Conservation (phyloP, 2,329 filamentous ascomycete genomes). For the Graphilbum ipis-grandicollis region DNA sequence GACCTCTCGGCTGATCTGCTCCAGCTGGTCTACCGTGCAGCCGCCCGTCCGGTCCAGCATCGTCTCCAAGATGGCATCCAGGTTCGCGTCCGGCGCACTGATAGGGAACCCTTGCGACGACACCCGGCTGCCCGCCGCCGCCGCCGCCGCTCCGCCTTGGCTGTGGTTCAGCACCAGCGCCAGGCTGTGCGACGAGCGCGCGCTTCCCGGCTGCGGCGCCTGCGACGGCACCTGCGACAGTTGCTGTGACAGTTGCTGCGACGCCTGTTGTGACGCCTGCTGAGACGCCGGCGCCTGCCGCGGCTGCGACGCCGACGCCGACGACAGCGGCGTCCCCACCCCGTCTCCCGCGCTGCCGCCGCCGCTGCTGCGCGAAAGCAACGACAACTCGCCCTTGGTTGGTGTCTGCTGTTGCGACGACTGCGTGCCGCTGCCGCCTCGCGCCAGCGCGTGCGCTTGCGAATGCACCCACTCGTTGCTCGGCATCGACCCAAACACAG, state of each 20-base stretch:
- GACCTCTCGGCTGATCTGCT: constrained; percentile 77
- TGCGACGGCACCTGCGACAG: constrained; percentile 14
- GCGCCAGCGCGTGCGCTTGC: constrained; percentile 32
- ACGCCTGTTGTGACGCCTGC: too few relatives aligned
- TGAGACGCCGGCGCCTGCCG: too few relatives aligned
- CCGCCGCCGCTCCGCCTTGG: constrained; percentile 12
- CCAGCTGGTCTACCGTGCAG: constrained; percentile 80
- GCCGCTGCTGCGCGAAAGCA: too few relatives aligned
- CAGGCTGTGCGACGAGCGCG: constrained; percentile 13
- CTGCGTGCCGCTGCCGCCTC: too few relatives aligned
- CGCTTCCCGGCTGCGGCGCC: constrained; percentile 11
- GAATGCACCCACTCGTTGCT: constrained; percentile 43
- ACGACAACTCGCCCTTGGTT: too few relatives aligned
- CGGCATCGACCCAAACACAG: constrained; percentile 13
- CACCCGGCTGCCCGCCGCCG: constrained; percentile 12
- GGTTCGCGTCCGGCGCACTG: constrained; percentile 27
- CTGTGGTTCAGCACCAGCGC: too few relatives aligned
- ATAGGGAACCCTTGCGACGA: constrained; percentile 28
- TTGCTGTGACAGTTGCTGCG: not conserved
- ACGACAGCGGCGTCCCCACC: not conserved
- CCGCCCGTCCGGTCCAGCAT: constrained; percentile 54
- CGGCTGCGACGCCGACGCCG: not conserved
- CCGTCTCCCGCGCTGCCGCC: not conserved
- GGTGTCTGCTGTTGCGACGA: too few relatives aligned
- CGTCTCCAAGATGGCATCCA: constrained; percentile 41